Conservation (phyloP, 352 stramenopile genomes). For the Globisporangium abappressorium region DNA sequence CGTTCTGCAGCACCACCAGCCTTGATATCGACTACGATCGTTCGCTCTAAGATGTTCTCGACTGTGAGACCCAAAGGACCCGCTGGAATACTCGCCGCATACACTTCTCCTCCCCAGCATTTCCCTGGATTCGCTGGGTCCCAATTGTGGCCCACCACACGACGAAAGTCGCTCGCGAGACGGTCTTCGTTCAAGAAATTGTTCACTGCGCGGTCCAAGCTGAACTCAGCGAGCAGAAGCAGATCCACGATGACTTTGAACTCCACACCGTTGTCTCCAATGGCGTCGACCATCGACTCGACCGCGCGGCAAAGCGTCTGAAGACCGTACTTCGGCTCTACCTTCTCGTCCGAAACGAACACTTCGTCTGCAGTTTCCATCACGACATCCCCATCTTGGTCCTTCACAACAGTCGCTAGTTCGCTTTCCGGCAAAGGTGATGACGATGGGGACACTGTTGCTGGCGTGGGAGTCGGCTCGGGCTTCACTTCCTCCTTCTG, state of each 20-base stretch:
- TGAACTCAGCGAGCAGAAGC: conserved; percentile 75
- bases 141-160: conserved; percentile 69
- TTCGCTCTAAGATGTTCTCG: conserved; percentile 80
- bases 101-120: conserved; percentile 53
- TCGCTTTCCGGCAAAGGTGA: not conserved
- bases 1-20: conserved; percentile 66
- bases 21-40: conserved; percentile 89
- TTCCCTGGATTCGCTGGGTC: conserved; percentile 46
- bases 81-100: conserved; percentile 70
- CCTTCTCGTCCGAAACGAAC: conserved; percentile 7
- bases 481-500: conserved; percentile 10
- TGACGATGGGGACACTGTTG: not conserved
- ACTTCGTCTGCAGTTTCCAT: conserved; percentile 31
- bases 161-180: conserved; percentile 76
- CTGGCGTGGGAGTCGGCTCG: not conserved
- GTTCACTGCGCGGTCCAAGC: conserved; percentile 77
- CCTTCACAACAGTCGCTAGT: not conserved
- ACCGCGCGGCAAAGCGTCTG: conserved; percentile 72
- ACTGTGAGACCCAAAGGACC: conserved; percentile 82
- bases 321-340: conserved; percentile 76
- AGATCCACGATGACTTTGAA: conserved; percentile 76
- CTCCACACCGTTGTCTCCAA: conserved; percentile 52
- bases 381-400: conserved; percentile 66
- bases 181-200: conserved; percentile 78
- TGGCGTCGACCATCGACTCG: conserved; percentile 79